Evolutionary conservation across 2,329 filamentous ascomycete species (phyloP), one percentile per base, ranked within the genome.

Genomic region (Phaeoacremonium minimum): DNA sequence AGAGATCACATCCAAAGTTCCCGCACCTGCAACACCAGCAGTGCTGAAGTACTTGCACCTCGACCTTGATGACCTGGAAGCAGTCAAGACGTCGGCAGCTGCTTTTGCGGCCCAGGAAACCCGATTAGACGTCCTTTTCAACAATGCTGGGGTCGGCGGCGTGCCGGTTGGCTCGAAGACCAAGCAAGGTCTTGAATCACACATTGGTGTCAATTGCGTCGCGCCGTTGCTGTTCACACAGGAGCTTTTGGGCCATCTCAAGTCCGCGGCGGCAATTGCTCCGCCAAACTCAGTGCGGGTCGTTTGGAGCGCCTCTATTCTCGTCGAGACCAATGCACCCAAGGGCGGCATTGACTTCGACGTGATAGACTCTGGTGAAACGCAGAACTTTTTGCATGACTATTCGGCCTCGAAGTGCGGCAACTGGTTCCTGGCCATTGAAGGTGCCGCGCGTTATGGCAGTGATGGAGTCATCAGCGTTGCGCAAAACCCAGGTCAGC

Each of bases 101-200:
- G 42, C 39, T 4, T 71, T 71, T 34, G 38, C 55, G 1, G 36
- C 42, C 1, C 52, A 56, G 7, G 66, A 71, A 41, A 45, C 49
- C 7, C 48, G 54, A 3, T 57, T 72, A 2, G 58, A 71, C 33
- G 58, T 71, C 6, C 51, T 73, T 1, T 63, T 54, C 52, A 66
- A 66, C 44, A 64, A 67, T 7, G 61, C 63, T 2, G 56, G 55
- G 1, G 44, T 48, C 8, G 55, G 54, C 6, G 38, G 34, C 2
- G 15, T 51, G 1, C 43, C 48, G 4, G 14, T 32, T 3, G 48
- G 47, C 3, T 41, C 45, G 3, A 43, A 40, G 9, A 58, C 54
- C 1, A 41, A 22, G 5, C 62, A 64, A 32, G 55, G 52, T 11
- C 37, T 62, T 7, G 61, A 65, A 38, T 18, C 47, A 5, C 48